phyloP scores from a whole-genome alignment of 2,329 filamentous ascomycete genomes.

The Hymenoscyphus occultus region DNA sequence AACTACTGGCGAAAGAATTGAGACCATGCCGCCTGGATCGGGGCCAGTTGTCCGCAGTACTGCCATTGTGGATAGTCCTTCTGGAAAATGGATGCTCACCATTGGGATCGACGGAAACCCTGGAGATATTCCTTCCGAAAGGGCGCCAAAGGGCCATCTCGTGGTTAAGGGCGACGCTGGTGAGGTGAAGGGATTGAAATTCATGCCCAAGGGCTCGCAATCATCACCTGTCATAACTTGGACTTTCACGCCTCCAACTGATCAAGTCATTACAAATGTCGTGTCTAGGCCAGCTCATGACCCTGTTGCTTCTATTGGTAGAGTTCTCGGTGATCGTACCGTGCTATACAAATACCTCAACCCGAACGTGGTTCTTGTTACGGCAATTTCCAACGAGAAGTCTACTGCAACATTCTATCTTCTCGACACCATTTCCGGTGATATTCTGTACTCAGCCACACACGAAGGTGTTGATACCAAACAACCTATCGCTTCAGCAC shows the following conservation, averaged over 20 bases:
- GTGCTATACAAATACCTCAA: slow-evolving; percentile 98
- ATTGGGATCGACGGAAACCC: slow-evolving; percentile 50
- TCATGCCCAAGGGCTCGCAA: slow-evolving; percentile 43
- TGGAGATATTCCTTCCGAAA: slow-evolving; percentile 44
- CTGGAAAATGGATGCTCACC: slow-evolving; percentile 53
- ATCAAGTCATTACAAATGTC: slow-evolving; percentile 66
- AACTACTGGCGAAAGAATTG: slow-evolving; percentile 49
- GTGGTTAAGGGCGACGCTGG: slow-evolving; percentile 51
- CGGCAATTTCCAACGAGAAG: slow-evolving; percentile 58
- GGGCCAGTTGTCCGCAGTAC: slow-evolving; percentile 45
- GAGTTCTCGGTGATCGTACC: slow-evolving; percentile 85
- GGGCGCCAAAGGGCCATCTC: slow-evolving; percentile 51
- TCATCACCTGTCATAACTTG: slow-evolving; percentile 54
- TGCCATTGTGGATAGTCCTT: slow-evolving; percentile 50
- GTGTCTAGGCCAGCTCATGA: slow-evolving; percentile 72
- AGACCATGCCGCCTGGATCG: slow-evolving; percentile 42
- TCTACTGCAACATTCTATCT: slow-evolving; percentile 70
- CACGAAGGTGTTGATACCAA: slow-evolving; percentile 71
- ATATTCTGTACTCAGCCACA: slow-evolving; percentile 67
- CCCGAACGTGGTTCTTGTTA: slow-evolving; percentile 77
- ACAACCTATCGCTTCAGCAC: slow-evolving; percentile 70
- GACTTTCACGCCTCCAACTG: slow-evolving; percentile 66
- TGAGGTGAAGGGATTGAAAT: slow-evolving; percentile 54
- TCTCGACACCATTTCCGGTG: slow-evolving; percentile 81
- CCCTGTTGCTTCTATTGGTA: slow-evolving; percentile 90